Percentiles rank a stretch among this genome's conserved stretches.
Conservation (phyloP, 2,329 filamentous ascomycete species). For the Trichophyton rubrum region DNA sequence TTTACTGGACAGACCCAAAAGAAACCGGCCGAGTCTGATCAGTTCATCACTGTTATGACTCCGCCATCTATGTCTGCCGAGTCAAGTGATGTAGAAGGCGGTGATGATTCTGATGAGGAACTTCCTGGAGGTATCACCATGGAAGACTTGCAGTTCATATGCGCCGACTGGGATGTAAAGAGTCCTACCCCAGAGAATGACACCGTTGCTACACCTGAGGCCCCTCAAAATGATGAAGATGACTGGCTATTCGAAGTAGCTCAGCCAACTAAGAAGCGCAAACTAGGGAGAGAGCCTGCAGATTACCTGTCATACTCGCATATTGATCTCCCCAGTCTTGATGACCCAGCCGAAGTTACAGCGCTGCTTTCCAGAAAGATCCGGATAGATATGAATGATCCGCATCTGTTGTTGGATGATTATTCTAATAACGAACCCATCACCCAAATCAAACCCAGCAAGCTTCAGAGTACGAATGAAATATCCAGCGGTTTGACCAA, state of each 20-base stretch:
- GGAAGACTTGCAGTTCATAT: constrained; percentile 71
- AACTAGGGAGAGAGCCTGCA: constrained; percentile 33
- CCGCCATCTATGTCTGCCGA: constrained; percentile 37
- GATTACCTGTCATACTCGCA: constrained; percentile 42
- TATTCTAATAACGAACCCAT: constrained; percentile 51
- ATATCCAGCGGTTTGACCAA: constrained; percentile 58
- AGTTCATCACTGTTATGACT: constrained; percentile 41
- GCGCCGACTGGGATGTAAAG: constrained; percentile 68
- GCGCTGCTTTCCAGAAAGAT: constrained; percentile 64
- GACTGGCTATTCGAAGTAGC: constrained; percentile 38
- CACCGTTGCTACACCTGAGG: constrained; percentile 20
- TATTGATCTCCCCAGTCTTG: constrained; percentile 58
- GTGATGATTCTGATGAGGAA: constrained; percentile 51
- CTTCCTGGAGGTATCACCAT: constrained; percentile 57
- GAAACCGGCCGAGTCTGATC: constrained; percentile 39
- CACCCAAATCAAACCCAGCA: constrained; percentile 37
- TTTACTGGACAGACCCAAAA: constrained; percentile 52
- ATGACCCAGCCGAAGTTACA: constrained; percentile 65
- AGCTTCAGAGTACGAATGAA: constrained; percentile 38
- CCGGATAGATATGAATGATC: constrained; percentile 75
- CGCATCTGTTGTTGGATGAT: constrained; percentile 71
- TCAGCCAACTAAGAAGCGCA: constrained; percentile 55
- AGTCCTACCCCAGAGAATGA: constrained; percentile 39
- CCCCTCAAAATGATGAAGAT: constrained; percentile 47
- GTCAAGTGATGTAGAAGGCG: constrained; percentile 36